Conservation (phyloP, 2,329 filamentous ascomycete species). For the Fusarium austroafricanum region DNA sequence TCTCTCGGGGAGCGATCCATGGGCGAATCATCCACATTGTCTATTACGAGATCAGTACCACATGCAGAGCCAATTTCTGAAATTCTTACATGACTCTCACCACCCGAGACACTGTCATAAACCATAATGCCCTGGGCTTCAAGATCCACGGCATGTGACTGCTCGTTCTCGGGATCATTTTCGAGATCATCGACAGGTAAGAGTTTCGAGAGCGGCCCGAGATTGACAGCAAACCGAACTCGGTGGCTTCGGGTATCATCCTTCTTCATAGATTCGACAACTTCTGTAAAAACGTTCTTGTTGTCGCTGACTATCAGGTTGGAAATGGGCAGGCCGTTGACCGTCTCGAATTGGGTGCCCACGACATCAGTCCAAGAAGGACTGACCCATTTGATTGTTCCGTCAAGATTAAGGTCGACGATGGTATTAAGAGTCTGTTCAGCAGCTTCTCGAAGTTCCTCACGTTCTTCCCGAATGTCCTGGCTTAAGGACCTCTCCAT, state of each 20-base stretch:
- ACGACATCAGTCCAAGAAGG: constrained; percentile 96
- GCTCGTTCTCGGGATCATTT: constrained; percentile 54
- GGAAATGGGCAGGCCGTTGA: constrained; percentile 81
- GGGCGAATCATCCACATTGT: constrained; percentile 99
- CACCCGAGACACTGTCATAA: constrained; percentile 87
- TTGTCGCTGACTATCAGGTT: constrained; percentile 84
- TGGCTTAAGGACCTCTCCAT: constrained; percentile 81
- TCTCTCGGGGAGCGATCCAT: constrained; percentile 86
- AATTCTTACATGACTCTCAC: constrained; percentile 85
- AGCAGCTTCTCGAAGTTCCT: constrained; percentile 93
- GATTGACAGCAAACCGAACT: constrained; percentile 79
- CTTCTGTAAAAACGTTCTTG: constrained; percentile 81
- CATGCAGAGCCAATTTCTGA: not conserved
- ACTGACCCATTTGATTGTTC: constrained; percentile 93
- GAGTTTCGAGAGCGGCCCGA: constrained; percentile 77
- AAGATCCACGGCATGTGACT: constrained; percentile 72
- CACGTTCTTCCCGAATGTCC: constrained; percentile 91
- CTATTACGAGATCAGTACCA: constrained; percentile 60
- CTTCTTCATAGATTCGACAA: constrained; percentile 87
- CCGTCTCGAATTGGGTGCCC: constrained; percentile 77
- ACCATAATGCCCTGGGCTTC: constrained; percentile 99
- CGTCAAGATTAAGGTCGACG: constrained; percentile 90
- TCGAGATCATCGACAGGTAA: constrained; percentile 58
- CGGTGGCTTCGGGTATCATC: constrained; percentile 95
- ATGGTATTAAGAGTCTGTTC: constrained; percentile 98